Percentiles rank a stretch among this genome's conserved stretches.
These are phyloP conservation scores for Metarhizium humberi DNA, from an alignment of 2,329 filamentous ascomycete genomes.

Conservation along the genomic window DNA sequence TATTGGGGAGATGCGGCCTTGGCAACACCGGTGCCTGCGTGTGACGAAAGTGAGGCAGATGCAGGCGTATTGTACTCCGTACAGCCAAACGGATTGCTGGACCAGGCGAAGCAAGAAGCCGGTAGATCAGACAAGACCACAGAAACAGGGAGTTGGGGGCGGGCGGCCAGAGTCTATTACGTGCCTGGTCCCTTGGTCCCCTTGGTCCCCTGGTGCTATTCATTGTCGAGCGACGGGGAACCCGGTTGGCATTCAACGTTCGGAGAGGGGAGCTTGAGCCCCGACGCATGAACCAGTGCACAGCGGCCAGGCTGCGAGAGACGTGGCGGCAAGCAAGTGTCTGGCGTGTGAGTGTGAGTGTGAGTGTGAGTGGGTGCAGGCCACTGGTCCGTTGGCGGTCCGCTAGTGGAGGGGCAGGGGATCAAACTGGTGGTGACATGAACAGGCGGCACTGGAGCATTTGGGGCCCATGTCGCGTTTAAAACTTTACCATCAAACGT, in stretches of 20 bases:
- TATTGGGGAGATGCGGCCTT: background rate
- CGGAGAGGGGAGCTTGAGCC: background rate
- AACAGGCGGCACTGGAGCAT: no score
- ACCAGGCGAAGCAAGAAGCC: no score
- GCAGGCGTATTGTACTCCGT: background rate
- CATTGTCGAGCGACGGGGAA: background rate
- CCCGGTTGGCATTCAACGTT: background rate
- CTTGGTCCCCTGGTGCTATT: no score
- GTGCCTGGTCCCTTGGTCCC: background rate
- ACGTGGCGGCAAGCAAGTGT: background rate
- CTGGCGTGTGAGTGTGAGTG: no score
- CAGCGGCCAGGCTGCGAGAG: background rate
- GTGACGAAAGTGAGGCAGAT: background rate
- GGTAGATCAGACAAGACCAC: background rate
- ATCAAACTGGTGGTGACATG: no score
- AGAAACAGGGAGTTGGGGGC: background rate
- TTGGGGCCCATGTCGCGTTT: no score
- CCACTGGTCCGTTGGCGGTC: no score
- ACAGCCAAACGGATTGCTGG: background rate
- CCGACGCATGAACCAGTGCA: constrained; percentile 5
- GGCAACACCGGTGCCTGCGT: background rate
- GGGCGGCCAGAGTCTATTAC: background rate
- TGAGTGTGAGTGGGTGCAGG: no score
- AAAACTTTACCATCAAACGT: no score
- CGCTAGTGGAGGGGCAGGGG: no score